These are phyloP conservation scores for Nicotiana attenuata DNA, from an alignment of 257 asterid species.

Conservation along the genomic window DNA sequence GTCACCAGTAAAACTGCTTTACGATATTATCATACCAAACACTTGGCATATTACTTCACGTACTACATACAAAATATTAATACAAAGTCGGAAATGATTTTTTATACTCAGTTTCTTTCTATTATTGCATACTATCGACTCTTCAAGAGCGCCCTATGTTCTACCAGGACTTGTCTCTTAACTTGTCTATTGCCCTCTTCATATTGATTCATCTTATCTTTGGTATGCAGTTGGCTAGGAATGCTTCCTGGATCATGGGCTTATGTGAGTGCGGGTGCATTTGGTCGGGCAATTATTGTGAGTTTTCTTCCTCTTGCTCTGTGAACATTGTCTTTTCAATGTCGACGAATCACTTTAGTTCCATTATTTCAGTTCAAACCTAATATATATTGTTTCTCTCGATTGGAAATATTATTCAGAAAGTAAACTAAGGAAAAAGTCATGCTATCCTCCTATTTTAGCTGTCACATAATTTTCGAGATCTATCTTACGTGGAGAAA, in stretches of 20 bases:
- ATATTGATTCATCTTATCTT: conserved; percentile 1
- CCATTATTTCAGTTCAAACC: neutral
- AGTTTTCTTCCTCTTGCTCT: conserved; percentile 22
- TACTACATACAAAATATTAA: neutral
- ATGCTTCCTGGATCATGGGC: conserved; percentile 99
- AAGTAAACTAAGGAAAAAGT: neutral
- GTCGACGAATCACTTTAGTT: neutral
- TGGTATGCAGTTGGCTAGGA: conserved; percentile 86
- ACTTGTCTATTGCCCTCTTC: neutral
- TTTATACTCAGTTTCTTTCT: neutral
- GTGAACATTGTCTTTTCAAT: neutral
- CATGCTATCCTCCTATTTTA: neutral
- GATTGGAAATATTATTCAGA: neutral
- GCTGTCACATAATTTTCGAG: neutral
- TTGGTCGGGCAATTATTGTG: conserved; percentile 87
- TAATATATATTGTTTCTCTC: neutral
- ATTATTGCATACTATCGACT: neutral
- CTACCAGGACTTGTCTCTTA: neutral
- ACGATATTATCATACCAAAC: no score
- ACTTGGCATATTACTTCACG: neutral
- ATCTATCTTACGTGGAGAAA: neutral
- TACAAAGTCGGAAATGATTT: neutral
- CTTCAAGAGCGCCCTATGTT: neutral
- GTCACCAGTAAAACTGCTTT: neutral
- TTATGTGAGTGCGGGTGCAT: conserved; percentile 94